Percentiles rank a stretch among this genome's conserved stretches.
Conservation (phyloP, 2,329 filamentous ascomycete genomes). For the Coniosporium tulheliwenetii region DNA sequence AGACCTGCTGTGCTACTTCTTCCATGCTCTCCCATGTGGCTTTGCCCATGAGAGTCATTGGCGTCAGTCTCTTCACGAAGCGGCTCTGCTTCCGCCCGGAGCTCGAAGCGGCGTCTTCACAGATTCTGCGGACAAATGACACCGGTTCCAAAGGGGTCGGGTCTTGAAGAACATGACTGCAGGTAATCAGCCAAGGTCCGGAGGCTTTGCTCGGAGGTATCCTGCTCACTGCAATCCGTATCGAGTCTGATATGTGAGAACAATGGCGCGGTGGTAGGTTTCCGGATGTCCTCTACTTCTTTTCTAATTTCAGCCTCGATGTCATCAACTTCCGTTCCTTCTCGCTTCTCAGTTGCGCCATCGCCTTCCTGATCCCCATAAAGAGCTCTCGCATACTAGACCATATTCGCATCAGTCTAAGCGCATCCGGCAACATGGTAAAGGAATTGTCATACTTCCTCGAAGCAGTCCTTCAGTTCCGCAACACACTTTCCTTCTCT, state of each 20-base stretch:
- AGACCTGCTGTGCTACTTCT: conserved; percentile 45
- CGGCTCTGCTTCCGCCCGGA: conserved; percentile 37
- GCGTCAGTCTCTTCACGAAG: conserved; percentile 44
- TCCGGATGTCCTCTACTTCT: conserved; percentile 51
- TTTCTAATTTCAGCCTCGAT: conserved; percentile 59
- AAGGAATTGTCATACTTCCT: conserved; percentile 34
- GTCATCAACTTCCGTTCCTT: conserved; percentile 27
- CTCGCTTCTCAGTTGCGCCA: conserved; percentile 18
- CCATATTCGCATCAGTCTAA: background rate
- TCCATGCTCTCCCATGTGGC: conserved; percentile 54
- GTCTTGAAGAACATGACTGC: conserved; percentile 44
- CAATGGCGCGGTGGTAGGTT: conserved; percentile 28
- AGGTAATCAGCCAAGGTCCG: conserved; percentile 5
- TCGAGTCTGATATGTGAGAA: conserved; percentile 39
- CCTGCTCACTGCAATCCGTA: conserved; percentile 35
- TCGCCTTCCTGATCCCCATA: conserved; percentile 30
- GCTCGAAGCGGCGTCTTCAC: conserved; percentile 36
- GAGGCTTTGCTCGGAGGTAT: background rate
- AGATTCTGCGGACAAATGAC: conserved; percentile 41
- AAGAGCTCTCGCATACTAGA: conserved; percentile 48
- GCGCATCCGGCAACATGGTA: too few species aligned
- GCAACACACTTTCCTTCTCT: conserved; percentile 54
- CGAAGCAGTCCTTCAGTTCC: conserved; percentile 51
- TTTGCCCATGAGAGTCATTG: conserved; percentile 44
- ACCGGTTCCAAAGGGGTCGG: conserved; percentile 42